Evolutionary conservation across 140 eudicot species (phyloP).

Genomic region (Flaveria floridana): DNA sequence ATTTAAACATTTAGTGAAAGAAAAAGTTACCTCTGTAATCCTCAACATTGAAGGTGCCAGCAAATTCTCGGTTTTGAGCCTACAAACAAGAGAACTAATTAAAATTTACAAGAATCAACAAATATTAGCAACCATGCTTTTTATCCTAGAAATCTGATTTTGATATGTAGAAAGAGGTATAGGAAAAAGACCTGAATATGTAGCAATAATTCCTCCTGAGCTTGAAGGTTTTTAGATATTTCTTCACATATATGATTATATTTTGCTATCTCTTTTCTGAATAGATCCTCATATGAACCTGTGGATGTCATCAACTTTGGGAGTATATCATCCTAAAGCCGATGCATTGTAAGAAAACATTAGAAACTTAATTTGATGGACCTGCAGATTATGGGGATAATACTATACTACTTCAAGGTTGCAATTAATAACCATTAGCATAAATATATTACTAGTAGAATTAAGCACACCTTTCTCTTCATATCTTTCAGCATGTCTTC

Average conservation of each 20-base stretch:
- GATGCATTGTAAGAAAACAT: conserved; percentile 9
- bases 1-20: background rate
- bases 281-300: conserved; percentile 96
- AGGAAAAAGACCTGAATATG: conserved; percentile 67
- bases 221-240: conserved; percentile 73
- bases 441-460: too few species aligned
- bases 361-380: background rate
- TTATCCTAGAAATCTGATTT: background rate
- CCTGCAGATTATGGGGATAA: background rate
- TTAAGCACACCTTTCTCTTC: conserved; percentile 75
- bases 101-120: background rate
- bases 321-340: conserved; percentile 84
- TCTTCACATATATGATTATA: conserved; percentile 83
- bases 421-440: background rate
- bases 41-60: conserved; percentile 76
- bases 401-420: background rate
- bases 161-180: conserved; percentile 4
- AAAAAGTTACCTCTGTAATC: conserved; percentile 67
- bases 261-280: conserved; percentile 86
- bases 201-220: conserved; percentile 71
- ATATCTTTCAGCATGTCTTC: conserved; percentile 99
- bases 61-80: conserved; percentile 83
- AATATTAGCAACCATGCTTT: background rate
- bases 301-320: conserved; percentile 94
- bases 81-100: conserved; percentile 34